These are phyloP conservation scores for Echinochloa phyllopogon DNA, from an alignment of 176 grass and related monocot genomes.

Conservation along the genomic window DNA sequence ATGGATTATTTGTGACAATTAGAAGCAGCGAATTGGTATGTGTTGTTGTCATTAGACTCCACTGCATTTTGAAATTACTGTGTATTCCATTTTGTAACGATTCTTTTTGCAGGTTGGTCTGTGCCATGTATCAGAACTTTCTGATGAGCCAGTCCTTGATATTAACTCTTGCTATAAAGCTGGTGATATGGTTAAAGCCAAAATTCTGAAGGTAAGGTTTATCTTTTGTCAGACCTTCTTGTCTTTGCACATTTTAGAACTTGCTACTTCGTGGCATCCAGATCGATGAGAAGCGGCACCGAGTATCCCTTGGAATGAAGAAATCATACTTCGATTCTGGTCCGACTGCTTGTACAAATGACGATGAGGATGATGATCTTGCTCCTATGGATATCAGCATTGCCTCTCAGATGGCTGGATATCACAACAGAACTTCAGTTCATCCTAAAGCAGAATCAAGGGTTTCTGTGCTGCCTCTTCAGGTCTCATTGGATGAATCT, in stretches of 20 bases:
- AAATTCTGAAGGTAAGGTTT: slow-evolving; percentile 80
- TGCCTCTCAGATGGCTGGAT: slow-evolving; percentile 20
- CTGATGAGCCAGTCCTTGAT: slow-evolving; percentile 77
- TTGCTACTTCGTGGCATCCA: slow-evolving; percentile 32
- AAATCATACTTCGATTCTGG: slow-evolving; percentile 70
- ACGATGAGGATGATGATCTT: slow-evolving; percentile 42
- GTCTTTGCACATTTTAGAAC: slow-evolving; percentile 18
- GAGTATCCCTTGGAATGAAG: slow-evolving; percentile 89
- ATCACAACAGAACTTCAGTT: slow-evolving; percentile 47
- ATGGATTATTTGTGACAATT: slow-evolving; percentile 85
- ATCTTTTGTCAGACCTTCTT: slow-evolving; percentile 10
- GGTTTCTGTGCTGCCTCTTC: slow-evolving; percentile 67
- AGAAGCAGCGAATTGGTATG: slow-evolving; percentile 67
- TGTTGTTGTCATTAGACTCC: slow-evolving; percentile 20
- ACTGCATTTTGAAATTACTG: slow-evolving; percentile 13
- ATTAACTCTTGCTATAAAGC: slow-evolving; percentile 72
- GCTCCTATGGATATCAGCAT: slow-evolving; percentile 39
- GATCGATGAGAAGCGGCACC: slow-evolving; percentile 73
- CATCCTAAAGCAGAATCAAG: slow-evolving; percentile 46
- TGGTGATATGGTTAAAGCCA: slow-evolving; percentile 77
- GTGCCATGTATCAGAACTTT: slow-evolving; percentile 94
- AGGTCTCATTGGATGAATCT: slow-evolving; percentile 74
- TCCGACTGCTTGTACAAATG: slow-evolving; percentile 35
- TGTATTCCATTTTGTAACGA: slow-evolving; percentile 17
- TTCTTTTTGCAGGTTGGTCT: slow-evolving; percentile 82